phyloP scores from a whole-genome alignment of 768 basidiomycete genomes.

The Mycena albidolilacea region DNA sequence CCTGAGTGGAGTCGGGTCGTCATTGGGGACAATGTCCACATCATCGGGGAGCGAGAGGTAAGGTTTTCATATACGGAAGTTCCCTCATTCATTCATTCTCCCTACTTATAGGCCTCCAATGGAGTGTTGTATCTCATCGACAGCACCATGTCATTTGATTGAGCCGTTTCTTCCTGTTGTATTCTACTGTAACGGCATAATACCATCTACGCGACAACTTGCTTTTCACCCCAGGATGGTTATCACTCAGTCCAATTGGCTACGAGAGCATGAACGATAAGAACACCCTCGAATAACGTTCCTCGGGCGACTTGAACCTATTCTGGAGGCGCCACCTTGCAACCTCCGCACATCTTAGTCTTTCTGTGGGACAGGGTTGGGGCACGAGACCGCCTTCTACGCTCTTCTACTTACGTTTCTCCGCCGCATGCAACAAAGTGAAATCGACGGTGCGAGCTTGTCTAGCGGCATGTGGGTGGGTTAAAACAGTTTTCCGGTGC shows the following conservation, averaged over 20 bases:
- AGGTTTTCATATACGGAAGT: conserved; percentile 26
- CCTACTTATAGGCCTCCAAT: conserved; percentile 53
- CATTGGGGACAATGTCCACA: conserved; percentile 68
- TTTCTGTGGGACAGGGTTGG: not conserved
- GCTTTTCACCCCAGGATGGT: not conserved
- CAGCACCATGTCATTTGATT: conserved; percentile 49
- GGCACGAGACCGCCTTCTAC: not conserved
- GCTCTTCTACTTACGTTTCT: not conserved
- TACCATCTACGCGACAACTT: conserved; percentile 4
- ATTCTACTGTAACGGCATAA: conserved; percentile 24
- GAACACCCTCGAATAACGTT: not conserved
- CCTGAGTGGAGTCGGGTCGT: conserved; percentile 73
- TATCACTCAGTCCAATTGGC: not conserved
- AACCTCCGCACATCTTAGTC: not conserved
- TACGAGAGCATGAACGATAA: conserved; percentile 2
- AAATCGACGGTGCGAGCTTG: conserved; percentile 13
- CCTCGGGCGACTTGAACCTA: not conserved
- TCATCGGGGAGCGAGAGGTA: conserved; percentile 77
- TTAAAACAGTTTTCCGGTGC: conserved; percentile 5
- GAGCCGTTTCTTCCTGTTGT: conserved; percentile 29
- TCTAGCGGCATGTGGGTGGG: not conserved
- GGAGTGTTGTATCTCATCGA: conserved; percentile 62
- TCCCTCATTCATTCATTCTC: conserved; percentile 22
- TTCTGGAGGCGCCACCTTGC: not conserved
- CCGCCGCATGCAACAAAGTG: conserved; percentile 4